Evolutionary conservation across 2,329 filamentous ascomycete genomes (phyloP).

Genomic region (Raffaelea arxii): DNA sequence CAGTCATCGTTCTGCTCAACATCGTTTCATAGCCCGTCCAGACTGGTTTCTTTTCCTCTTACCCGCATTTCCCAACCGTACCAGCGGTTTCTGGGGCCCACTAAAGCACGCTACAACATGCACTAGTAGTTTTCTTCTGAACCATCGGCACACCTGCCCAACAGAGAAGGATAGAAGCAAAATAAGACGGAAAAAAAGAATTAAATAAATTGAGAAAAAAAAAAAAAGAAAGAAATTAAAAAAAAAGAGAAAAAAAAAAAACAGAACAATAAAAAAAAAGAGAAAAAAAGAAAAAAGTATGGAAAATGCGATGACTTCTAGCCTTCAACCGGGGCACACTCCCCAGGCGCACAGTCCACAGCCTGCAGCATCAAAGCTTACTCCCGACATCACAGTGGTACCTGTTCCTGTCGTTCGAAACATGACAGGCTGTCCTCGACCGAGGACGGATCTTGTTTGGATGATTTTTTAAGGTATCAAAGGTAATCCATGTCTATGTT

Average conservation of each 20-base stretch:
- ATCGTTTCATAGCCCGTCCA: background rate
- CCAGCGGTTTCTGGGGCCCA: background rate
- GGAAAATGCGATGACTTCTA: background rate
- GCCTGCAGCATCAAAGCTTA: no score
- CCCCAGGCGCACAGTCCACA: no score
- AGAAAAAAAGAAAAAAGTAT: background rate
- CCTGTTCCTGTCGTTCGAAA: no score
- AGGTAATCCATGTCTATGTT: background rate
- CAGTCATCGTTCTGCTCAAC: no score
- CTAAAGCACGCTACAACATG: background rate
- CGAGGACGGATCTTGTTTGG: no score
- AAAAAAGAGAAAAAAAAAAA: background rate
- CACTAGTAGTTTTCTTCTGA: background rate
- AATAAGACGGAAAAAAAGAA: background rate
- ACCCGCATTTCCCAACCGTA: background rate
- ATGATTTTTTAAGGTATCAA: no score
- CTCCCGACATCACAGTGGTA: no score
- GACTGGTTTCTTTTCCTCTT: background rate
- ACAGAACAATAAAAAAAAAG: background rate
- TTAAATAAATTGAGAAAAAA: background rate
- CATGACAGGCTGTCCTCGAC: no score
- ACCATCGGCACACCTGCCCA: background rate
- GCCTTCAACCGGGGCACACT: background rate
- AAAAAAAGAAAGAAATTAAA: background rate
- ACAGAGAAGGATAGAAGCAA: background rate